Evolutionary conservation across 768 basidiomycete species (phyloP).

Genomic region (Crassisporium funariophilum): DNA sequence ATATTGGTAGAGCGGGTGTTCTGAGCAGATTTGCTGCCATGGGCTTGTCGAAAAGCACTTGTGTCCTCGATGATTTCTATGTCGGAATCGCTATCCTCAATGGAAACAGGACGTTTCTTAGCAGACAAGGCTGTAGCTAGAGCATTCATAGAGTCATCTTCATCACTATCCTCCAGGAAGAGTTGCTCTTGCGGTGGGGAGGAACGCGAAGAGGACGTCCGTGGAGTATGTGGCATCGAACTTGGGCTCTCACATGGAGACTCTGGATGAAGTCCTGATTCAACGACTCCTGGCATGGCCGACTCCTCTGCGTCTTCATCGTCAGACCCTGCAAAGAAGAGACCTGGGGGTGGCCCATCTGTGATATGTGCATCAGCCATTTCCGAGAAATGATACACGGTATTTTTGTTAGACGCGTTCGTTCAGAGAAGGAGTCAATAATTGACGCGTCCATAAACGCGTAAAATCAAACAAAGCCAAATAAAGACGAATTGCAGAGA

Average conservation of each 20-base stretch:
- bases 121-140: background rate
- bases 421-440: conserved; percentile 9
- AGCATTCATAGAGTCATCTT: conserved; percentile 25
- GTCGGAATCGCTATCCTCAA: conserved; percentile 36
- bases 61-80: conserved; percentile 29
- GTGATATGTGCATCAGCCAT: conserved; percentile 30
- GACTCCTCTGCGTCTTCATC: conserved; percentile 38
- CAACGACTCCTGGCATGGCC: conserved; percentile 2
- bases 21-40: background rate
- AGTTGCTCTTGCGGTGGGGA: conserved; percentile 28
- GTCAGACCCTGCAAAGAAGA: conserved; percentile 66
- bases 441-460: conserved; percentile 29
- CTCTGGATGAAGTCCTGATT: conserved; percentile 3
- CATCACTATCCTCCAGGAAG: conserved; percentile 39
- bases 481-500: conserved; percentile 31
- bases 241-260: conserved; percentile 16
- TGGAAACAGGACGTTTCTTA: conserved; percentile 15
- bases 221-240: conserved; percentile 20
- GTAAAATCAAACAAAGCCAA: conserved; percentile 41
- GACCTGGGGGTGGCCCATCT: conserved; percentile 34
- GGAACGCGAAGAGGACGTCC: conserved; percentile 22
- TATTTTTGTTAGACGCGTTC: conserved; percentile 25
- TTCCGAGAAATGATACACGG: too few relatives aligned
- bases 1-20: background rate
- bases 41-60: background rate